Conservation (phyloP, 768 basidiomycete species). For the Boletus fagicola region DNA sequence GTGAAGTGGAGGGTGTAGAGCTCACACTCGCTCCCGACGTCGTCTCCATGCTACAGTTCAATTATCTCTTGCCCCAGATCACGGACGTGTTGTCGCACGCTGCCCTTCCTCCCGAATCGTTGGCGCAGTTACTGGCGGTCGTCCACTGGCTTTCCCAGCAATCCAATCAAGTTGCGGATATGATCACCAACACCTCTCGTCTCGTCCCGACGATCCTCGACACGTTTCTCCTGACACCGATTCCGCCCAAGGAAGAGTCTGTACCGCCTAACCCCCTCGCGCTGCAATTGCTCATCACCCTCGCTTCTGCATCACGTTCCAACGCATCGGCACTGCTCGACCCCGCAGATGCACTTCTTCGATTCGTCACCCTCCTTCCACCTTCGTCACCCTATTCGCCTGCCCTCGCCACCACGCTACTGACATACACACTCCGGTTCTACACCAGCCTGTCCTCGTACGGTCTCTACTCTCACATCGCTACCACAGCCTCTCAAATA, state of each 20-base stretch:
- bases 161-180: constrained; percentile 49
- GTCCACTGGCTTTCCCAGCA: constrained; percentile 61
- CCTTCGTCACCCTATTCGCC: constrained; percentile 38
- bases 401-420: constrained; percentile 43
- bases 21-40: constrained; percentile 19
- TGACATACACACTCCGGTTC: constrained; percentile 56
- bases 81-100: constrained; percentile 39
- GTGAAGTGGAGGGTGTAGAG: constrained; percentile 46
- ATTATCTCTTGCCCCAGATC: constrained; percentile 53
- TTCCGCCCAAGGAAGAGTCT: constrained; percentile 38
- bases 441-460: constrained; percentile 71
- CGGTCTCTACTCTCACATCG: constrained; percentile 71
- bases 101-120: constrained; percentile 47
- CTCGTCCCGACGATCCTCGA: constrained; percentile 53
- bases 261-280: constrained; percentile 45
- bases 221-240: constrained; percentile 56
- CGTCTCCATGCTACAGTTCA: constrained; percentile 29
- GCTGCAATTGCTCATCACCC: constrained; percentile 52
- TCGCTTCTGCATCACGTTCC: constrained; percentile 64
- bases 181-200: constrained; percentile 49
- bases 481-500: constrained; percentile 57
- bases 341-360: constrained; percentile 63
- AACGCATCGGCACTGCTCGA: constrained; percentile 59
- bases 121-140: constrained; percentile 55
- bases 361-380: constrained; percentile 65